Evolutionary conservation across 805 yeast genomes (phyloP), one percentile per base, ranked within the genome.

Genomic region (Ascoidea tarda): DNA sequence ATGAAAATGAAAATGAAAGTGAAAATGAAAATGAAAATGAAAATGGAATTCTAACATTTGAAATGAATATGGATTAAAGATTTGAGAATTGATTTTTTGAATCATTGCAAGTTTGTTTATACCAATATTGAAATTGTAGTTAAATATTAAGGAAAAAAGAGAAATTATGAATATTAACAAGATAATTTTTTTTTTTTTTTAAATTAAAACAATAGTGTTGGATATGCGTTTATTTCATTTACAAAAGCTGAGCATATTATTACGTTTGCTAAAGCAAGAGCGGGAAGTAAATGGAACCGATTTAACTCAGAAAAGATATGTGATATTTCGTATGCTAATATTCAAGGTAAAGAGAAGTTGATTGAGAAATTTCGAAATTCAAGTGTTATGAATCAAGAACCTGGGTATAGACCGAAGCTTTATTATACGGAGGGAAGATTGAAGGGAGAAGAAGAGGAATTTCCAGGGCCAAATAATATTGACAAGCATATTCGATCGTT

Each of bases 211-310:
- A 28, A 5, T 32, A 62, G 65, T 54, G 80, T 76, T 33, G 81
- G 81, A 5, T 76, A 76, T 62, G 81, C 80, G 5, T 76, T 76
- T 59, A 69, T 76, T 42, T 72, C 77, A 6, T 76, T 76, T 57
- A 70, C 66, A 21, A 60, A 66, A 33, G 74, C 80, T 5, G 62
- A 63, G 50, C 67, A 70, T 48, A 74, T 77, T 33, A 67, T 73
- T 46, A 63, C 66, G 6, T 74, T 77, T 58, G 77, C 76, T 49
- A 59, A 63, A 46, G 71, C 69, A 2, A 63, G 79, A 32, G 68
- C 69, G 5, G 79, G 79, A 5, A 71, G 71, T 51, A 71, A 66
- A 57, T 77, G 81, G 74, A 67, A 66, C 55, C 62, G 65, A 46
- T 70, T 71, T 60, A 72, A 72, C 55, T 75, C 80, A 1, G 76